Base-by-base conservation (phyloP, 192 early-diverging fungal species). In the Coemansia sp. region DNA sequence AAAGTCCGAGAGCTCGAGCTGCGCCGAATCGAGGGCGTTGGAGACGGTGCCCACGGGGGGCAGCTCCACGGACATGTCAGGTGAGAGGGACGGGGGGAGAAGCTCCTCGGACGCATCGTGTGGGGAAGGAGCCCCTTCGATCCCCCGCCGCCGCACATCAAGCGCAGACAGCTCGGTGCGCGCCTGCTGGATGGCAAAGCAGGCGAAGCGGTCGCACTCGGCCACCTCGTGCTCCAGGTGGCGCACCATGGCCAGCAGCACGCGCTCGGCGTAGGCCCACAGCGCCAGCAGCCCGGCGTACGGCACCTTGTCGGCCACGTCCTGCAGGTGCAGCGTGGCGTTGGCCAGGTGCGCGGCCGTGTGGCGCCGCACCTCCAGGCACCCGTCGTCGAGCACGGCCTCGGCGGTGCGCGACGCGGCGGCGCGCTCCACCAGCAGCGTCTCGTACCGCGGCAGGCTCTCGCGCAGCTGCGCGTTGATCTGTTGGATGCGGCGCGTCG, bases 181-280 rank as follows among this genome's bases (percentile, higher is more conserved):
- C 0, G 76, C 65, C 36, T 78, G 68, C 19, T 68, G 63, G 39
- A 72, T 73, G n/a, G 65, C 62, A 33, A 71, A 71, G 46, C 59
- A 68, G 15, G 87, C 80, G 37, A 82, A 73, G 19, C 62, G 51
- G 64, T 90, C 85, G 48, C 76, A 79, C 62, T 77, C 78, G 17
- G 78, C 65, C 18, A 87, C 80, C 34, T 84, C 86, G 42, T 84
- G 78, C 35, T 82, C 67, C 49, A 90, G 63, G 10, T 79, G 70
- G 31, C 85, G 78, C 8, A 83, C 73, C 80, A 88, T 84, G 34
- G 81, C 73, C 51, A 84, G 80, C 46, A 86, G 77, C 51, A 98
- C 70, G 41, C 88, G 86, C 36, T 84, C 78, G 11, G 93, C 90
- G 71, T 95, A 98, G 38, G 84, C 79, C 91, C 91, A 94, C 31